Percentiles rank a stretch among this genome's conserved stretches.
Evolutionary conservation across 176 grass and related monocot species (phyloP).

Genomic region (Juncus inflexus): DNA sequence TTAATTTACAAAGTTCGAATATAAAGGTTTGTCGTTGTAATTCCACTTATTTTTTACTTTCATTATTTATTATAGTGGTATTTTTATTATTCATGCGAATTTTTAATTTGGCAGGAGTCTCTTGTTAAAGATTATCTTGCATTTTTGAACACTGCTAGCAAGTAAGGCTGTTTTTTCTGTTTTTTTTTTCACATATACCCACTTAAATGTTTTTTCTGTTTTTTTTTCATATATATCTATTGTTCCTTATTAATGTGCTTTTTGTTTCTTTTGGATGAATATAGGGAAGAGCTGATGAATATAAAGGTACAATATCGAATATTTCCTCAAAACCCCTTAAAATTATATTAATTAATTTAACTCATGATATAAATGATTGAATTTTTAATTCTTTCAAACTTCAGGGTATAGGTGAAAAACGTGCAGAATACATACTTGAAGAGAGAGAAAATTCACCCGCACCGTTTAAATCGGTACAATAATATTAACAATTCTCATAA

Average conservation of each 20-base stretch:
- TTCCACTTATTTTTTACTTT: constrained; percentile 3
- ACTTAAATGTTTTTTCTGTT: constrained; percentile 9
- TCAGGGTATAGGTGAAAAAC: constrained; percentile 82
- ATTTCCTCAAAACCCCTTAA: not conserved
- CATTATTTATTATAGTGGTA: constrained; percentile 1
- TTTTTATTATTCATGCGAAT: constrained; percentile 18
- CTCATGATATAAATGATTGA: constrained; percentile 6
- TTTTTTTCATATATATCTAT: not conserved
- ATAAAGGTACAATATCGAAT: constrained; percentile 52
- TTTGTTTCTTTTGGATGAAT: constrained; percentile 21
- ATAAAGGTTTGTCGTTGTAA: constrained; percentile 50
- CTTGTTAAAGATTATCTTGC: constrained; percentile 69
- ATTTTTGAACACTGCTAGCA: constrained; percentile 74
- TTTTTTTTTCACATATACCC: no score
- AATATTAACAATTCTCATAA: not conserved
- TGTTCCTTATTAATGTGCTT: not conserved
- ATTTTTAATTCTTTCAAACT: constrained; percentile 16
- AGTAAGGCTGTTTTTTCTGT: constrained; percentile 37
- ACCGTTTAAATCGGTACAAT: constrained; percentile 83
- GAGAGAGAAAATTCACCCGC: constrained; percentile 52
- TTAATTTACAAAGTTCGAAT: constrained; percentile 49
- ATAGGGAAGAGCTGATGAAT: constrained; percentile 78
- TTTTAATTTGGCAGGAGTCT: constrained; percentile 49
- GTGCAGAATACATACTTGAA: constrained; percentile 88
- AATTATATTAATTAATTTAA: not conserved